A percentile compares a stretch with the other conserved stretches of the same genome.
phyloP scores from a whole-genome alignment of 2,329 filamentous ascomycete genomes.

The Cladosporium sp. region DNA sequence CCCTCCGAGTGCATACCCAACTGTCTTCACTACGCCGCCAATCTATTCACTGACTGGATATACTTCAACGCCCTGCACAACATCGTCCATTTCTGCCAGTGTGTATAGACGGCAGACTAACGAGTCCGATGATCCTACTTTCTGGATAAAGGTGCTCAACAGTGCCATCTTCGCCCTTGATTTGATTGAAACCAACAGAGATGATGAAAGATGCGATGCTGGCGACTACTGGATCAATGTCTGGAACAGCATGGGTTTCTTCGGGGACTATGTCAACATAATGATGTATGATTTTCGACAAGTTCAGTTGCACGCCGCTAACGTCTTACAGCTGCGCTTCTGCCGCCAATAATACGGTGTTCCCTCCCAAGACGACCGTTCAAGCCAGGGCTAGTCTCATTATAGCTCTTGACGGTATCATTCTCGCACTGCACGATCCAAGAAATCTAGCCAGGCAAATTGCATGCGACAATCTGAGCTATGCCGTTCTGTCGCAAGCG shows the following conservation, averaged over 20 bases:
- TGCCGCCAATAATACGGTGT: background rate
- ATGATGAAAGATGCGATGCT: background rate
- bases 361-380: background rate
- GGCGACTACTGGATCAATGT: conserved; percentile 2
- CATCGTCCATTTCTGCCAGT: background rate
- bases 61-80: background rate
- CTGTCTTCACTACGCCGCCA: background rate
- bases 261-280: background rate
- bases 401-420: background rate
- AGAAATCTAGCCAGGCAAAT: background rate
- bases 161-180: conserved; percentile 4
- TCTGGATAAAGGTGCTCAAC: background rate
- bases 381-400: conserved; percentile 1
- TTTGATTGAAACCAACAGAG: background rate
- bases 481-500: background rate
- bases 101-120: background rate
- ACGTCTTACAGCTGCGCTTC: conserved; percentile 4
- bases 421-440: background rate
- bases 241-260: background rate
- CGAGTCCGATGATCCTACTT: background rate
- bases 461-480: conserved; percentile 1
- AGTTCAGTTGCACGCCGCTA: background rate
- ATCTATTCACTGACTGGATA: background rate
- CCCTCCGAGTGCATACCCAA: background rate
- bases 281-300: background rate